Conservation (phyloP, 2,329 filamentous ascomycete species). For the Penicillium digitatum region DNA sequence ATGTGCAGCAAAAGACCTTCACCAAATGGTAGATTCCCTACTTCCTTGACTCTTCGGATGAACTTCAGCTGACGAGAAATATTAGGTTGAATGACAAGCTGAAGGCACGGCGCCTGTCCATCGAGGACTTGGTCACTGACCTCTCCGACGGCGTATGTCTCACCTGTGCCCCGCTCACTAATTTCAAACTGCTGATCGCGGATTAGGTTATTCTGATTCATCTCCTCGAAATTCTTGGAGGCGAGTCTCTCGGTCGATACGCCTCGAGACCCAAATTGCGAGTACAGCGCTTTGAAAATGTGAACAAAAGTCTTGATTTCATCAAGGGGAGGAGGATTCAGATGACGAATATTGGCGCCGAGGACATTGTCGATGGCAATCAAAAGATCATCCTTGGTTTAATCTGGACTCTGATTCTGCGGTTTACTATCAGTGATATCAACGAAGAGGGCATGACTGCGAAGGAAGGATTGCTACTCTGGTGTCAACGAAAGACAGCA, state of each 20-base stretch:
- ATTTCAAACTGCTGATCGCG: slow-evolving; percentile 4
- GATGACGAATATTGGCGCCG: slow-evolving; percentile 96
- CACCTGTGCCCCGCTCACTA: neutral
- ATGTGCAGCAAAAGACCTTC: slow-evolving; percentile 97
- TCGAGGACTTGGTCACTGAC: slow-evolving; percentile 83
- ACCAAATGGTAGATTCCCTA: slow-evolving; percentile 74
- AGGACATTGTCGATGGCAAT: slow-evolving; percentile 97
- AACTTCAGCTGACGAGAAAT: neutral
- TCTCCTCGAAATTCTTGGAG: slow-evolving; percentile 90
- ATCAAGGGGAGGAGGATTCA: slow-evolving; percentile 88
- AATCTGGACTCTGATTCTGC: slow-evolving; percentile 96
- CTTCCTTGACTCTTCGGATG: neutral
- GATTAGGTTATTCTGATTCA: slow-evolving; percentile 86
- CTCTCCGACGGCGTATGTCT: slow-evolving; percentile 84
- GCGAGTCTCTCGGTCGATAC: slow-evolving; percentile 93
- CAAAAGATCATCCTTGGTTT: slow-evolving; percentile 94
- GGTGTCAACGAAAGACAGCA: slow-evolving; percentile 97
- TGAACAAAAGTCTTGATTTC: slow-evolving; percentile 90
- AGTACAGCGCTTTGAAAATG: slow-evolving; percentile 96
- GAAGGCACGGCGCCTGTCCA: slow-evolving; percentile 68
- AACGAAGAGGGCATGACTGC: slow-evolving; percentile 97
- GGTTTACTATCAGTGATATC: slow-evolving; percentile 98
- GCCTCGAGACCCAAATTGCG: slow-evolving; percentile 93
- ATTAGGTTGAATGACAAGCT: slow-evolving; percentile 93
- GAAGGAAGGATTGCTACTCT: slow-evolving; percentile 88